Evolutionary conservation across 202 grass and related monocot species (phyloP).

Genomic region (Panicum virgatum): DNA sequence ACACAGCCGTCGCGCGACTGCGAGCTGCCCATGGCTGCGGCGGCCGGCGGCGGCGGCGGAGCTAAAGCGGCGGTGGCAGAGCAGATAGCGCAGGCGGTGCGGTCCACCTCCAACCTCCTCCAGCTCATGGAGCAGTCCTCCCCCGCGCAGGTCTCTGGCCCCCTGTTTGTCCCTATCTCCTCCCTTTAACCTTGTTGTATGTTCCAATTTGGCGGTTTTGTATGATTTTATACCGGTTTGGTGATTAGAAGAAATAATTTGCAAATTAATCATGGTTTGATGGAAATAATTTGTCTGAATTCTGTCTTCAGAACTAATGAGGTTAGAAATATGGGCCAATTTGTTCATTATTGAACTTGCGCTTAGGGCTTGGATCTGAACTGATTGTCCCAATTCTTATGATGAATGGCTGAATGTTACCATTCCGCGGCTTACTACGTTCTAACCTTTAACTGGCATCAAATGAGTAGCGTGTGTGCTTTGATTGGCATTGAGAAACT

Average conservation of each 20-base stretch:
- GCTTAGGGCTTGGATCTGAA: background rate
- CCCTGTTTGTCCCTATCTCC: background rate
- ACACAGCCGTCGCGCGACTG: background rate
- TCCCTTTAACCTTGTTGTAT: background rate
- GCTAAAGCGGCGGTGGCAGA: slow-evolving; percentile 64
- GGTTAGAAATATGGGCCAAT: background rate
- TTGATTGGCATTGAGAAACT: background rate
- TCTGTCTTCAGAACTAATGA: background rate
- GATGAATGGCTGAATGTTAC: background rate
- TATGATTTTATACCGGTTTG: slow-evolving; percentile 8
- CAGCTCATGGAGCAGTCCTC: slow-evolving; percentile 91
- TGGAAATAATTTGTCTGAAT: background rate
- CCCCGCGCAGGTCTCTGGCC: slow-evolving; percentile 62
- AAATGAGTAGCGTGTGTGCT: background rate
- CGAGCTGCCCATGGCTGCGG: slow-evolving; percentile 57
- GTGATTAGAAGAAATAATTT: background rate
- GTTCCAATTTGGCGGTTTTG: background rate
- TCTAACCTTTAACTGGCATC: background rate
- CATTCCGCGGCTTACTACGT: background rate
- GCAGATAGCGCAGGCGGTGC: slow-evolving; percentile 80
- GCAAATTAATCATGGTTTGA: background rate
- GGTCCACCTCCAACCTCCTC: slow-evolving; percentile 91
- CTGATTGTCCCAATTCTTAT: background rate
- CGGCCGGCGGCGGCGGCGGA: slow-evolving; percentile 35
- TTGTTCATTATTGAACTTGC: background rate